phyloP scores from a whole-genome alignment of 2,329 filamentous ascomycete genomes.

The Aspergillus sp. region DNA sequence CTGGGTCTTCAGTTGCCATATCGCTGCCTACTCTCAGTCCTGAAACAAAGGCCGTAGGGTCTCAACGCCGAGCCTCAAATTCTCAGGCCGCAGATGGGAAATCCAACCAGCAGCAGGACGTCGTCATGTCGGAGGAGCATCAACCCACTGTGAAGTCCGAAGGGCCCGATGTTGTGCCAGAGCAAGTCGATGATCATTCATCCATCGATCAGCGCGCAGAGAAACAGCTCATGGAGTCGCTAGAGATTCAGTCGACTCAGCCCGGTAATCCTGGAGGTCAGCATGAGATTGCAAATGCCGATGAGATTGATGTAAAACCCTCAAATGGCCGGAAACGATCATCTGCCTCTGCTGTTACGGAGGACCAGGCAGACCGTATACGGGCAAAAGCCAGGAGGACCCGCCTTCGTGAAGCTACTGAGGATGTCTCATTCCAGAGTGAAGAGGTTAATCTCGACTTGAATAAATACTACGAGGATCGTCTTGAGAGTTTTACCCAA shows the following conservation, averaged over 20 bases:
- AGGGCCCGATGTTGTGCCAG: conserved; percentile 14
- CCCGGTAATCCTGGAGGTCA: conserved; percentile 22
- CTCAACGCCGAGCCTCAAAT: conserved; percentile 18
- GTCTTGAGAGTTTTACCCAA: conserved; percentile 54
- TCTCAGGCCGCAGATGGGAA: conserved; percentile 8
- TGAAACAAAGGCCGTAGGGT: conserved; percentile 24
- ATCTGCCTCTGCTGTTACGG: conserved; percentile 59
- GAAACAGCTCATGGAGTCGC: conserved; percentile 39
- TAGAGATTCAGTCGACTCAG: conserved; percentile 34
- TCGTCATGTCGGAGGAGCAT: conserved; percentile 19
- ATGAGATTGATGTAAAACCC: conserved; percentile 36
- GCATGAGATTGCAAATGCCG: conserved; percentile 26
- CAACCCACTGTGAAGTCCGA: conserved; percentile 18
- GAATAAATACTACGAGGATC: conserved; percentile 56
- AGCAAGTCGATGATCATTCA: conserved; percentile 35
- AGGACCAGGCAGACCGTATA: conserved; percentile 58
- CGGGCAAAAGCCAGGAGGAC: conserved; percentile 62
- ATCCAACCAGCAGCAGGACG: conserved; percentile 17
- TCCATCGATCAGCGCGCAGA: conserved; percentile 39
- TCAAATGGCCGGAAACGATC: conserved; percentile 59
- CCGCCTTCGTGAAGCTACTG: conserved; percentile 59
- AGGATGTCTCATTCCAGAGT: conserved; percentile 47
- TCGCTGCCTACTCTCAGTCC: conserved; percentile 38
- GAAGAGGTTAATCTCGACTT: conserved; percentile 55
- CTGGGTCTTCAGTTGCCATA: conserved; percentile 46